Evolutionary conservation across 2,329 filamentous ascomycete species (phyloP).

Genomic region (Colletotrichum agaves): DNA sequence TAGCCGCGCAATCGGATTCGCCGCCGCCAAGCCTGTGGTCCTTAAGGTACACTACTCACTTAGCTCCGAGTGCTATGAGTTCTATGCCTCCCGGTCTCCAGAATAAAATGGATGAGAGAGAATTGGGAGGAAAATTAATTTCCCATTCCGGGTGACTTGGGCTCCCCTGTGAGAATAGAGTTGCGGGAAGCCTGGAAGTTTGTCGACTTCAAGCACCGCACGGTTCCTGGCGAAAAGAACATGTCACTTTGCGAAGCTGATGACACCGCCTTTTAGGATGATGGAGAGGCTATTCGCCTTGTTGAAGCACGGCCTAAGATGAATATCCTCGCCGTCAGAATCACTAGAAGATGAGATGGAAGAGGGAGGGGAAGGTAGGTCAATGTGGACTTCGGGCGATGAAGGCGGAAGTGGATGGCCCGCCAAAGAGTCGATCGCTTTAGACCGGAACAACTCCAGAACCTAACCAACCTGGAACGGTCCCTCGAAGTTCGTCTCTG

Average conservation of each 20-base stretch:
- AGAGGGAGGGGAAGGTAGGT: background rate
- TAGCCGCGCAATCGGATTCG: constrained; percentile 29
- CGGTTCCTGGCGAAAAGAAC: no score
- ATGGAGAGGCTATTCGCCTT: background rate
- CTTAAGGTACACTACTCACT: background rate
- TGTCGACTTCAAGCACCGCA: background rate
- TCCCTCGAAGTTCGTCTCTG: background rate
- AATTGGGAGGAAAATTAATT: no score
- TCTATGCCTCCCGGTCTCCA: no score
- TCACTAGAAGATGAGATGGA: background rate
- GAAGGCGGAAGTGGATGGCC: constrained; percentile 8
- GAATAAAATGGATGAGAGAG: background rate
- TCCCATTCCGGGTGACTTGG: background rate
- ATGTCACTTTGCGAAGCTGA: no score
- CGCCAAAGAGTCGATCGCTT: constrained; percentile 25
- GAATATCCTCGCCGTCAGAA: background rate
- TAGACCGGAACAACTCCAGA: constrained; percentile 4
- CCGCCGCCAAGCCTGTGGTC: background rate
- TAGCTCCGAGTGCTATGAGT: background rate
- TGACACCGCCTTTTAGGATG: no score
- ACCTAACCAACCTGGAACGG: no score
- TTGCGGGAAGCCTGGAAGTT: constrained; percentile 27
- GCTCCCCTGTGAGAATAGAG: constrained; percentile 29
- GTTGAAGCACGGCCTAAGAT: background rate
- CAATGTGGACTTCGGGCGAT: background rate